Conservation (phyloP, 1,139 yeast species). For the Yamadazyma oceani region DNA sequence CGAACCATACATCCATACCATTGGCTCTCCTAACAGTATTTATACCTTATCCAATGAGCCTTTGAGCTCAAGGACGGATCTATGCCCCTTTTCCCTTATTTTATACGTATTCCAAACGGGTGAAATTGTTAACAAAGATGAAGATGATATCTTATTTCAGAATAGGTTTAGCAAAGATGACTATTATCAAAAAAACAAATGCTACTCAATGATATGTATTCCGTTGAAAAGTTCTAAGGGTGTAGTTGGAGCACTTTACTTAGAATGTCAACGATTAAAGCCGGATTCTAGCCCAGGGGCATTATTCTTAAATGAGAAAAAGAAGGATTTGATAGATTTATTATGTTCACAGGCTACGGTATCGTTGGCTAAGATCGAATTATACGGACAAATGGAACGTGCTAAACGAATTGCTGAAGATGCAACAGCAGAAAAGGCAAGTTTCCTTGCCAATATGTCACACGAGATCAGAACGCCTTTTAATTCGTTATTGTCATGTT, state of each 20-base stretch:
- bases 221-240: conserved; percentile 48
- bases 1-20: conserved; percentile 43
- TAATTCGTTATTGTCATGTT: conserved; percentile 55
- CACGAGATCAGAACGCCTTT: conserved; percentile 62
- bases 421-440: conserved; percentile 59
- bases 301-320: conserved; percentile 29
- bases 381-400: conserved; percentile 50
- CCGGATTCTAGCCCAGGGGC: conserved; percentile 7
- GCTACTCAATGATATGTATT: conserved; percentile 43
- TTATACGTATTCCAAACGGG: conserved; percentile 43
- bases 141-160: conserved; percentile 38
- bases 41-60: conserved; percentile 40
- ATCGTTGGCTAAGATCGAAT: conserved; percentile 48
- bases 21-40: conserved; percentile 42
- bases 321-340: conserved; percentile 43
- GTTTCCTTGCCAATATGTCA: conserved; percentile 60
- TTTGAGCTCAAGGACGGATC: conserved; percentile 40
- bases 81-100: conserved; percentile 46
- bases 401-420: conserved; percentile 60
- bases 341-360: conserved; percentile 57
- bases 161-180: conserved; percentile 38
- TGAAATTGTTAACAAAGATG: conserved; percentile 34
- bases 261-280: conserved; percentile 35
- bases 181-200: conserved; percentile 37
- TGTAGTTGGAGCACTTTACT: conserved; percentile 48